These are phyloP conservation scores for Trametes versicolor DNA, from an alignment of 1,284 basidiomycete genomes.

Conservation along the genomic window DNA sequence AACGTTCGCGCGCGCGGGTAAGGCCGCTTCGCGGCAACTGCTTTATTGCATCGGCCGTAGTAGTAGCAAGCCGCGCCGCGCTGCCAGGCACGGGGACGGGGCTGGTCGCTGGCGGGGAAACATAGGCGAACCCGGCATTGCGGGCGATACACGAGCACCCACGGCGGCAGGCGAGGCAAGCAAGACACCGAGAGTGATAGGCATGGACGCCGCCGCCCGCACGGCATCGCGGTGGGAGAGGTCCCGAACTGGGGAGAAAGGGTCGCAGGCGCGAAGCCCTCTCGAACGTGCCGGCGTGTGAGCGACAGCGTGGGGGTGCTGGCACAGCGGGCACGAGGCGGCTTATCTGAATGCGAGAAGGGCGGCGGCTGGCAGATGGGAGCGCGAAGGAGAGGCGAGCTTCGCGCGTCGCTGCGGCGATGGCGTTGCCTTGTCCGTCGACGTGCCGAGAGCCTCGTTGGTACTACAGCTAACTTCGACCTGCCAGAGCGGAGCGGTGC, in stretches of 20 bases:
- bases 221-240: conserved; percentile 4
- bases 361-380: conserved; percentile 8
- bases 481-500: conserved; percentile 5
- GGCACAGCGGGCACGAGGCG: conserved; percentile 23
- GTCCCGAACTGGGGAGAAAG: neutral
- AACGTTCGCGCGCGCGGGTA: conserved; percentile 2
- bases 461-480: neutral
- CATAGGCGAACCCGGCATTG: neutral
- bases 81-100: conserved; percentile 1
- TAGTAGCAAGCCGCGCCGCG: neutral
- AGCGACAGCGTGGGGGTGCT: conserved; percentile 9
- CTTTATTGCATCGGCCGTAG: conserved; percentile 7
- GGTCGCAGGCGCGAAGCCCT: conserved; percentile 7
- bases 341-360: conserved; percentile 32
- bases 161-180: conserved; percentile 12
- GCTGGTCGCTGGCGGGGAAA: neutral
- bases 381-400: conserved; percentile 1
- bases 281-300: conserved; percentile 19
- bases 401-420: conserved; percentile 17
- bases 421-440: conserved; percentile 18
- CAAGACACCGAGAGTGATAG: conserved; percentile 23
- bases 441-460: neutral
- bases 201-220: conserved; percentile 6
- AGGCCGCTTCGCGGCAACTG: neutral
- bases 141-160: neutral